These are phyloP conservation scores for Xylaria digitata DNA, from an alignment of 2,329 filamentous ascomycete genomes.

Conservation along the genomic window DNA sequence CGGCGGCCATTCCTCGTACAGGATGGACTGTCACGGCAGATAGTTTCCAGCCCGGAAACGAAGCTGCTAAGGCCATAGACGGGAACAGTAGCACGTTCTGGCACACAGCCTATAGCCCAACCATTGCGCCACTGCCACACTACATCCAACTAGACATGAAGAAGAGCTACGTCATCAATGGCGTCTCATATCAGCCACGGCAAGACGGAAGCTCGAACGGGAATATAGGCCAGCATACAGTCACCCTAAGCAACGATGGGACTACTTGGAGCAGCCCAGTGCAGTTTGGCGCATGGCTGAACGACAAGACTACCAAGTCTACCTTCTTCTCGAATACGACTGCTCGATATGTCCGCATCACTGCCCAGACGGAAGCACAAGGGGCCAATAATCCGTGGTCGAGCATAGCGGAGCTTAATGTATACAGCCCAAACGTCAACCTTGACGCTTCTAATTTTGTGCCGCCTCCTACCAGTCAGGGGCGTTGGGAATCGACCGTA, in stretches of 20 bases:
- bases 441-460: conserved; percentile 34
- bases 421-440: conserved; percentile 45
- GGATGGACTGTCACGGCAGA: conserved; percentile 49
- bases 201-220: conserved; percentile 46
- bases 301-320: conserved; percentile 48
- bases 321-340: conserved; percentile 50
- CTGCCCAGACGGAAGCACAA: conserved; percentile 48
- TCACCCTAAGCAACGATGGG: conserved; percentile 48
- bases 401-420: conserved; percentile 50
- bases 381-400: conserved; percentile 46
- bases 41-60: conserved; percentile 45
- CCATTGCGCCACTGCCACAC: conserved; percentile 43
- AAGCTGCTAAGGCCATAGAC: conserved; percentile 48
- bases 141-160: conserved; percentile 50
- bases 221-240: conserved; percentile 47
- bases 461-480: conserved; percentile 41
- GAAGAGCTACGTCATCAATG: conserved; percentile 45
- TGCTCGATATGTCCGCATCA: conserved; percentile 49
- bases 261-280: conserved; percentile 46
- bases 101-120: conserved; percentile 45
- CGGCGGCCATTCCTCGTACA: conserved; percentile 38
- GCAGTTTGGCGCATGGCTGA: conserved; percentile 48
- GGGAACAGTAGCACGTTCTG: conserved; percentile 47
- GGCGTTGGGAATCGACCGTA: conserved; percentile 52
- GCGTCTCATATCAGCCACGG: conserved; percentile 48